These are phyloP conservation scores for Zygotorulaspora mrakii DNA, from an alignment of 1,139 yeast genomes.

Conservation along the genomic window DNA sequence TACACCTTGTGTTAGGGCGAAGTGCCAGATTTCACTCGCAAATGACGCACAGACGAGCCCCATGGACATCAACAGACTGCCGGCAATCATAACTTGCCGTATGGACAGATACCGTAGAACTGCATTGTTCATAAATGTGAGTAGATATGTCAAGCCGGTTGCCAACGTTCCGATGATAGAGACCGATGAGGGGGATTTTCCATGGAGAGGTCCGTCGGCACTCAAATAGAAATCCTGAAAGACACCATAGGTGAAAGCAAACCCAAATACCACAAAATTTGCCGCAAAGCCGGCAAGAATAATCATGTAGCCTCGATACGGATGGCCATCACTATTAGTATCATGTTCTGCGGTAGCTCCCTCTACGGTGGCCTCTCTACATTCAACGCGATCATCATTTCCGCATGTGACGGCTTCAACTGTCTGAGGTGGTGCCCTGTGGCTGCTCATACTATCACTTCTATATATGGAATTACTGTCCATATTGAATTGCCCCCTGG, in stretches of 20 bases:
- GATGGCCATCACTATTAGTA: no score
- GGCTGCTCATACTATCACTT: no score
- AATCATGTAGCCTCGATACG: constrained; percentile 9
- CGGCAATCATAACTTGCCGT: constrained; percentile 27
- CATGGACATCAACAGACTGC: constrained; percentile 33
- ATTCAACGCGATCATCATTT: no score
- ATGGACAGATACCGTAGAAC: constrained; percentile 28
- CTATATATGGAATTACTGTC: no score
- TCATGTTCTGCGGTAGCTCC: no score
- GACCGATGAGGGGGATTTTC: constrained; percentile 32
- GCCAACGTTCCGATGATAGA: constrained; percentile 38
- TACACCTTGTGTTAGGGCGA: constrained; percentile 42
- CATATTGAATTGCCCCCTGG: no score
- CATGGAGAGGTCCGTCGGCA: constrained; percentile 34
- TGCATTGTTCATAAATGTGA: constrained; percentile 35
- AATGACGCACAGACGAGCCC: constrained; percentile 37
- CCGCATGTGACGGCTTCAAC: no score
- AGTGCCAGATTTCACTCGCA: constrained; percentile 34
- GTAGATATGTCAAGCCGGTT: constrained; percentile 36
- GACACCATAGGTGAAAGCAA: constrained; percentile 40
- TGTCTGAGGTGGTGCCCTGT: no score
- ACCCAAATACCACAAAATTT: constrained; percentile 40
- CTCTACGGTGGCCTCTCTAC: no score
- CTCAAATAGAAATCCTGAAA: constrained; percentile 40
- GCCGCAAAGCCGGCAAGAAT: constrained; percentile 38